Percentiles rank a stretch among this genome's conserved stretches.
These are phyloP conservation scores for Dipodascus albidus DNA, from an alignment of 805 yeast species.

Conservation along the genomic window DNA sequence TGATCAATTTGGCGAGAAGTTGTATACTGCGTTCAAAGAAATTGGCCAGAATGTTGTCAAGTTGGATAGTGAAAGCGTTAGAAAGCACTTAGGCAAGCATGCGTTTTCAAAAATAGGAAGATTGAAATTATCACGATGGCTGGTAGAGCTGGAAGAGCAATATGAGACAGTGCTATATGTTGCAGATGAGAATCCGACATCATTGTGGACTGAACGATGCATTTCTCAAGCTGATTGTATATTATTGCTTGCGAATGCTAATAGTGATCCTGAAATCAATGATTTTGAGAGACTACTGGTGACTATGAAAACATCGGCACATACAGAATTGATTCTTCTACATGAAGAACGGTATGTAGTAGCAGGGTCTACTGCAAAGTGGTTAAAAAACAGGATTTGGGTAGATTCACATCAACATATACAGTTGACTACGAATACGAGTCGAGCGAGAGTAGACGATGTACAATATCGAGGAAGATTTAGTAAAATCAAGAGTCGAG, in stretches of 20 bases:
- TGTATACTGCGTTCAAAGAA: conserved; percentile 58
- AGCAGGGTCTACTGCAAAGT: conserved; percentile 73
- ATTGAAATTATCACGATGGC: conserved; percentile 76
- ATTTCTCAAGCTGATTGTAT: conserved; percentile 95
- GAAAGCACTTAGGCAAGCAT: conserved; percentile 74
- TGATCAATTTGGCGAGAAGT: conserved; percentile 62
- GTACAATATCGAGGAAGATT: conserved; percentile 13
- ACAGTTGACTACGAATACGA: conserved; percentile 37
- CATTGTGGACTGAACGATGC: conserved; percentile 88
- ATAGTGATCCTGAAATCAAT: conserved; percentile 59
- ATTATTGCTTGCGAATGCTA: conserved; percentile 81
- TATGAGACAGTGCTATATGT: conserved; percentile 82
- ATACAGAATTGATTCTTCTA: conserved; percentile 74
- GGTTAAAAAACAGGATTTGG: conserved; percentile 85
- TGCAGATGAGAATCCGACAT: conserved; percentile 72
- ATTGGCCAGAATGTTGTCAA: conserved; percentile 67
- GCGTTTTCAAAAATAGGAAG: conserved; percentile 86
- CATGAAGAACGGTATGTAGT: conserved; percentile 75
- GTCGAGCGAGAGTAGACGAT: conserved; percentile 9
- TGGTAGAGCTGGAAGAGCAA: conserved; percentile 82
- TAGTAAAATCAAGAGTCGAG: conserved; percentile 20
- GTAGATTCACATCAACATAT: conserved; percentile 89
- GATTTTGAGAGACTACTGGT: conserved; percentile 73
- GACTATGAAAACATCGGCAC: conserved; percentile 68
- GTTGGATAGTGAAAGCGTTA: conserved; percentile 71